Base-by-base conservation (phyloP, 1,139 yeast genomes). In the Eremothecium cymbalariae region DNA sequence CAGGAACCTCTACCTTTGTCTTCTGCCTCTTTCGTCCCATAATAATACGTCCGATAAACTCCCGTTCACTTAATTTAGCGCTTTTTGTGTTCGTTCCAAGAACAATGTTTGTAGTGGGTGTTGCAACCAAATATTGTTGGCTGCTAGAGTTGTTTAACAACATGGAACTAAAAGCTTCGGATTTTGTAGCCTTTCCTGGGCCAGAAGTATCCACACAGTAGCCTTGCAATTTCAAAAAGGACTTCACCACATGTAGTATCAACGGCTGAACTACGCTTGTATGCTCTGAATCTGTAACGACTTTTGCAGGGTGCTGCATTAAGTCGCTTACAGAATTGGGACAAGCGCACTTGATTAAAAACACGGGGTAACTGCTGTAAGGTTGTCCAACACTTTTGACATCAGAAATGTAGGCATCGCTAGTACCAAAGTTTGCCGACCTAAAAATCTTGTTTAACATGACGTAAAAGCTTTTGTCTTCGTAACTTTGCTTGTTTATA, bases 241-340 rank as follows among this genome's bases (percentile, higher is more conserved):
- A 52, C 4, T 37, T 43, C 32, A 62, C 55, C 1, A 55, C 46
- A 38, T 47, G 60, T 4, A 46, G 22, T 2, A 70, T 38, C 41
- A 70, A 51, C 3, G 59, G 52, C 6, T 39, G 44, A 0, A 70
- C 39, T 1, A 55, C 43, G 6, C 46, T 42, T 28, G 60, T 43
- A 25, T 58, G 50, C 14, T 53, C 47, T 1, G 66, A 51, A 1
- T 36, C 32, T 18, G 44, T 42, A 6, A 62, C 48, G 16, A 35
- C 47, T 45, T 70, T 70, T 1, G 61, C 43, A 0, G 72, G 65
- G 38, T 66, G 68, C 40, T 69, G 74, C 2, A 65, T 35, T 8
- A 67, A 35, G 33, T 71, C 75, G 11, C 61, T 55, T 2, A 55
- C 28, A 6, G 50, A 46, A 2, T 42, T 28, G 0, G 64, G 62